Conservation (phyloP, 805 yeast genomes). For the Pichia scutulata region DNA sequence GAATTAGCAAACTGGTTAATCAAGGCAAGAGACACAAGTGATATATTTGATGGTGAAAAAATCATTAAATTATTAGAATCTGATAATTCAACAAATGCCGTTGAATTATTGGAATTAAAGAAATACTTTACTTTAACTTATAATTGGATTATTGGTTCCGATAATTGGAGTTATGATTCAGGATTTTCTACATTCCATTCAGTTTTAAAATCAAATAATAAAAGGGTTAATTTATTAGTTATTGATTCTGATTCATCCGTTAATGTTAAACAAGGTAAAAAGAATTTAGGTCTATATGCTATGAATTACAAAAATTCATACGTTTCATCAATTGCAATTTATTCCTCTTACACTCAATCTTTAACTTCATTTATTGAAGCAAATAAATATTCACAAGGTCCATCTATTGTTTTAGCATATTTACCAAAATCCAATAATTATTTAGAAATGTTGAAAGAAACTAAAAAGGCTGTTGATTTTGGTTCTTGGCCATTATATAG, state of each 20-base stretch:
- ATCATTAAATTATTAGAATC: constrained; percentile 26
- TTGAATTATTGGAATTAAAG: constrained; percentile 38
- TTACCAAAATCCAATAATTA: constrained; percentile 67
- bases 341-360: constrained; percentile 89
- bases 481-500: constrained; percentile 98
- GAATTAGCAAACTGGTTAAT: constrained; percentile 66
- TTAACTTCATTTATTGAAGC: constrained; percentile 87
- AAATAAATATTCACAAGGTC: constrained; percentile 71
- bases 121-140: constrained; percentile 42
- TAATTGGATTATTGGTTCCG: constrained; percentile 88
- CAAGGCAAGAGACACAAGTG: constrained; percentile 33
- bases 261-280: constrained; percentile 53
- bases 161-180: constrained; percentile 89
- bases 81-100: constrained; percentile 26
- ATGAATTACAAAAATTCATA: constrained; percentile 86
- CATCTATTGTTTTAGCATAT: constrained; percentile 85
- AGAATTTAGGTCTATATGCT: constrained; percentile 90
- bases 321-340: constrained; percentile 91
- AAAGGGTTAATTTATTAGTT: constrained; percentile 75
- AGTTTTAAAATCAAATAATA: constrained; percentile 57
- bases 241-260: constrained; percentile 77
- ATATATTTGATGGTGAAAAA: constrained; percentile 23
- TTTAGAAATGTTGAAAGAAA: constrained; percentile 70
- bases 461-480: constrained; percentile 81
- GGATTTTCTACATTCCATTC: constrained; percentile 90